Evolutionary conservation across 768 basidiomycete species (phyloP), one percentile per base, ranked within the genome.

Genomic region (Cystobasidium ongulense): DNA sequence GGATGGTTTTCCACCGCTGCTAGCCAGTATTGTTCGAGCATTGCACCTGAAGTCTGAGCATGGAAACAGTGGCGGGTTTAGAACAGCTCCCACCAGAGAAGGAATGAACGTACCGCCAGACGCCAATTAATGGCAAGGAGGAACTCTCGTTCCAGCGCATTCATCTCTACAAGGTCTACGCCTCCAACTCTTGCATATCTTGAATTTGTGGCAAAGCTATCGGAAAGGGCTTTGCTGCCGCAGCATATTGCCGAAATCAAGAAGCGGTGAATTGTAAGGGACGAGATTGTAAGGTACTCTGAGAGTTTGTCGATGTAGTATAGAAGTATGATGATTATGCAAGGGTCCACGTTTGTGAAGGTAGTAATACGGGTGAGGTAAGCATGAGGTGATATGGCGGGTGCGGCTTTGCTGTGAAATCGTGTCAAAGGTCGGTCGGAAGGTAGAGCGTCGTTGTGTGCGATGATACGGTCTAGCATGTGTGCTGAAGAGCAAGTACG

Each of bases 111-210:
- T 77, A 96, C 95, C 84, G 88, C 91, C 80, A 99, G 84, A 78
- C 88, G 86, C 95, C 96, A 99, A 79, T 96, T 92, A 72, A 96
- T 92, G 80, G 88, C 88, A 72, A 84, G 84, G 63, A 97, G 86
- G 81, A 99, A 93, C 81, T 97, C 95, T 81, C 91, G 85, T 83
- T 99, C 96, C 75, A 99, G 87, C 78, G 90, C 84, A 83, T 97
- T 95, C 81, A 98, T 87, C 83, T 99, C 95, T 74, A 86, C 84
- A 62, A 92, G 85, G 76, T 90, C 88, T 80, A 97, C 92, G 71
- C 96, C 96, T 78, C 96, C 96, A 36, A 99, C 94, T 82, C 89
- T 90, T 76, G 96, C 92, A 82, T 98, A 98, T 79, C 94, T 87
- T 72, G 86, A 87, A 81, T 98, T 98, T 61, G 91, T 92, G 83